Evolutionary conservation across 2,329 filamentous ascomycete species (phyloP), one percentile per base, ranked within the genome.

Genomic region (Aspergillus arachidicola): DNA sequence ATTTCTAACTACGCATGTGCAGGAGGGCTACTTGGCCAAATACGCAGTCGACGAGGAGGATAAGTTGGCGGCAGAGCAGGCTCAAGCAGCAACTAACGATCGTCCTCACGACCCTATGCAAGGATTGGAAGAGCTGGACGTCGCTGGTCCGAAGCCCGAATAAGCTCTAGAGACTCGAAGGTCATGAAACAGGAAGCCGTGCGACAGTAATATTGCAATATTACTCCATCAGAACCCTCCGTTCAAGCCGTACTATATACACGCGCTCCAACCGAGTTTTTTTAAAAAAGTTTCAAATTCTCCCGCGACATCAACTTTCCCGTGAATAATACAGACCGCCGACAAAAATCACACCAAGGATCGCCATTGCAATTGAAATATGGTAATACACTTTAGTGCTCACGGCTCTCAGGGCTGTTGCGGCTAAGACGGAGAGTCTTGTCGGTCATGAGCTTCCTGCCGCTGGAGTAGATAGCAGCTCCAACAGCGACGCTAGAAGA

Each of bases 1-100:
- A 28, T 59, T 59, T 23, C 71, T 72, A 66, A 74, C 64, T 65
- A 75, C 64, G 74, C 48, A 26, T 64, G 54, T 72, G 70, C 66
- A 98, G 94, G 96, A 99, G 82, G 91, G 91, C 46, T 99, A 95
- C 88, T 81, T 98, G 73, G 91, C 93, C 50, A 91, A 96, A 75
- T 87, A 97, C 82, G 92, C 92, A 53, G 91, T 92, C 59, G 89
- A 87, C 66, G 92, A 95, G 66, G 93, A 95, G 76, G 92, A 95
- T 73, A 86, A 85, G 61, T 73, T 86, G 69, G 88, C 85, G 32
- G 81, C 83, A 45, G 87, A 89, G 50, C 81, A 85, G 69, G 82
- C 82, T 57, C 82, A 82, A 67, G 79, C 78, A 63, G 80, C 78
- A 60, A 81, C 81, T 41, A 86, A 85, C 68, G 82, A 84, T 63